Evolutionary conservation across 2,329 filamentous ascomycete genomes (phyloP), one percentile per base, ranked within the genome.

Genomic region (Diplodia sapinea): DNA sequence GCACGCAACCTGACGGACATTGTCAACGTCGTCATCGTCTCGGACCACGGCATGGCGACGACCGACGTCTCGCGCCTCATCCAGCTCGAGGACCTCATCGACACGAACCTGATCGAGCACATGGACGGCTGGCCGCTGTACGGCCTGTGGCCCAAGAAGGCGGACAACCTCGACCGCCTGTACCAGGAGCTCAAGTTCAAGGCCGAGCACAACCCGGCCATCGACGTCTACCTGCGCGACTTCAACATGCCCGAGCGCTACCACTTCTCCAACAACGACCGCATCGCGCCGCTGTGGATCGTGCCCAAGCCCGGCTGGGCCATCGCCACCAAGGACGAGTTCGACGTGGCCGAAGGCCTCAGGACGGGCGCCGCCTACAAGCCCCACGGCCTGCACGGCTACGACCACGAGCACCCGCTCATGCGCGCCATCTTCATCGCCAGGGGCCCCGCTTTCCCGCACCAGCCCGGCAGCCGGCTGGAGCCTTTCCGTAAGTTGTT

Each of bases 401-500:
- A 98, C 76, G 95, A 99, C 76, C 90, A 97, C 74, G 90, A 96
- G 74, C 90, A 99, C 76, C 94, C 94, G 0, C 83, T 99, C 54
- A 99, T 99, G 95, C 85, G 95, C 49, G 94, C 95, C 0, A 96
- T 99, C 52, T 99, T 99, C 73, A 85, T 98, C 59, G 95, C 95
- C 1, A 85, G 92, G 49, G 95, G 95, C 0, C 95, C 95, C 4
- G 94, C 94, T 0, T 99, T 99, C 75, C 92, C 93, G 0, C 94
- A 97, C 73, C 82, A 86, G 49, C 88, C 91, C 0, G 94, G 95
- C 73, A 96, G 91, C 77, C 87, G 89, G 70, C 79, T 98, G 38
- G 88, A 91, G 38, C 83, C 85, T 3, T 98, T 98, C 77, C 94
- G 92, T 94, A 86, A 87, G 91, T 86, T 13, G 17, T 38, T 26